Evolutionary conservation across 2,329 filamentous ascomycete genomes (phyloP).

Genomic region (Curvularia spicifera): DNA sequence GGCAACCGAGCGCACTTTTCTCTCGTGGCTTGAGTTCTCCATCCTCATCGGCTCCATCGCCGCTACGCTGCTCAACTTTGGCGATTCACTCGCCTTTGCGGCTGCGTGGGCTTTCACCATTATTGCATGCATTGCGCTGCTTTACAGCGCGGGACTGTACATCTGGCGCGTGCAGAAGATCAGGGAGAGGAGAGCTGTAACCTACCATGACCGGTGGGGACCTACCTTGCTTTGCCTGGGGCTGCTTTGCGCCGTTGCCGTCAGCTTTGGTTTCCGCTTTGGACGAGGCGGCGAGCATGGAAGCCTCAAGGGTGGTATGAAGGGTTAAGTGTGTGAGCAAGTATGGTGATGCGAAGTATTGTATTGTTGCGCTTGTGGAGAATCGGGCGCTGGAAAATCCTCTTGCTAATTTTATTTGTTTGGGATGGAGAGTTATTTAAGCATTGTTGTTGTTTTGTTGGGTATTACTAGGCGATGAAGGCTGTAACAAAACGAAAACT

Average conservation of each 20-base stretch:
- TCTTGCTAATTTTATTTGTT: not conserved
- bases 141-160: slow-evolving; percentile 85
- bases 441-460: not conserved
- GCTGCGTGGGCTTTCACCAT: slow-evolving; percentile 78
- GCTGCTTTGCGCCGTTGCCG: slow-evolving; percentile 72
- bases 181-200: slow-evolving; percentile 79
- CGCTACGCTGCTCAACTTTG: slow-evolving; percentile 52
- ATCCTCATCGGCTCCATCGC: slow-evolving; percentile 77
- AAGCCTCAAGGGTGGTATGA: slow-evolving; percentile 44
- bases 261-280: slow-evolving; percentile 85
- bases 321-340: not conserved
- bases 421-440: not conserved
- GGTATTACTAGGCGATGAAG: not conserved
- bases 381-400: too few species aligned
- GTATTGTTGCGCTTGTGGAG: too few species aligned
- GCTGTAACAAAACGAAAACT: not conserved
- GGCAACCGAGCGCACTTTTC: slow-evolving; percentile 92
- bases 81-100: slow-evolving; percentile 44
- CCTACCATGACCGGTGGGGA: slow-evolving; percentile 89
- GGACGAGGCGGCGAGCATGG: slow-evolving; percentile 58
- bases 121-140: slow-evolving; percentile 76
- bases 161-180: slow-evolving; percentile 88
- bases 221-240: slow-evolving; percentile 77
- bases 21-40: slow-evolving; percentile 96
- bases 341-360: not conserved